Conservation (phyloP, 345 rosid species). For the Citrus unshiu region DNA sequence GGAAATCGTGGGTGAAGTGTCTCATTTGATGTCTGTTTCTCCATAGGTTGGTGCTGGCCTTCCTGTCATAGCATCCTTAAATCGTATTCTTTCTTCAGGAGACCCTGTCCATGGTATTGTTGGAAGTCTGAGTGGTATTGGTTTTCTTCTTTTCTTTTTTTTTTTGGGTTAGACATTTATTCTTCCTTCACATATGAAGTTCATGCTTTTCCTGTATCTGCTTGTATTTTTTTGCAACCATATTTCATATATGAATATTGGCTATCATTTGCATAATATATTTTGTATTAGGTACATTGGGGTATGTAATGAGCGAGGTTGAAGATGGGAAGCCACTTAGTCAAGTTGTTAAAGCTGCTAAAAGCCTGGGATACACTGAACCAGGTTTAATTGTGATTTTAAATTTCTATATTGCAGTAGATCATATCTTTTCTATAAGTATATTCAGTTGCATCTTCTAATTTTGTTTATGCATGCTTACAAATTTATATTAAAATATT, state of each 20-base stretch:
- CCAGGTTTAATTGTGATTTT: slow-evolving; percentile 55
- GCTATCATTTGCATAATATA: slow-evolving; percentile 3
- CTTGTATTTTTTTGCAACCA: slow-evolving; percentile 5
- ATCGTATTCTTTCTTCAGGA: slow-evolving; percentile 79
- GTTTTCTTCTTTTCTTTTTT: slow-evolving; percentile 29
- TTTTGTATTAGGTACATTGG: slow-evolving; percentile 61
- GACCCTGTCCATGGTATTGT: slow-evolving; percentile 60
- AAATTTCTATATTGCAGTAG: slow-evolving; percentile 5
- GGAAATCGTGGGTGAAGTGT: background rate
- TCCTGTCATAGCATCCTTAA: slow-evolving; percentile 80
- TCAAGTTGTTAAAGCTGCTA: slow-evolving; percentile 84
- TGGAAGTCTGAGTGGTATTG: slow-evolving; percentile 92
- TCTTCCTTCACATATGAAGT: background rate
- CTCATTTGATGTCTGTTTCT: background rate
- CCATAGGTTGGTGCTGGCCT: slow-evolving; percentile 90
- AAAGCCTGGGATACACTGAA: slow-evolving; percentile 87
- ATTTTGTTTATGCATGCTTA: background rate
- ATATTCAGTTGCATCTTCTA: background rate
- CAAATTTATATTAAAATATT: background rate
- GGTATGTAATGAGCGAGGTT: slow-evolving; percentile 94
- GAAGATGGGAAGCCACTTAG: slow-evolving; percentile 88
- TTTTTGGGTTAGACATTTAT: slow-evolving; percentile 13
- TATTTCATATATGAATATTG: background rate
- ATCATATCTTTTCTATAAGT: slow-evolving; percentile 3
- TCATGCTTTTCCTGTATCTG: background rate